Percentiles rank a stretch among this genome's conserved stretches.
These are phyloP conservation scores for Didymella sp. DNA, from an alignment of 2,329 filamentous ascomycete genomes.

Conservation along the genomic window DNA sequence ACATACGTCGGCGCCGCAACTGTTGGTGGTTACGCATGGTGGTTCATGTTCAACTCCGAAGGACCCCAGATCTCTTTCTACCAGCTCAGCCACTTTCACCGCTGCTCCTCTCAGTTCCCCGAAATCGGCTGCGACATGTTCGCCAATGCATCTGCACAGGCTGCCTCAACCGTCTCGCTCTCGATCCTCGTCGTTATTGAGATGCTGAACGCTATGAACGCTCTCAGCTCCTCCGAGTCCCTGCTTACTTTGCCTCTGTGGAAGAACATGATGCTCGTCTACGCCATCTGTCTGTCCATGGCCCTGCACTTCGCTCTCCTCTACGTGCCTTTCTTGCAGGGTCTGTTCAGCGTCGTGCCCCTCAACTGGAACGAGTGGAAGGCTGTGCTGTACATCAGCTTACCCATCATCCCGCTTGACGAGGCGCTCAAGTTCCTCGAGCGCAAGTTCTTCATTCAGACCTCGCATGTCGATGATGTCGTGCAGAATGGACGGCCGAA, in stretches of 20 bases:
- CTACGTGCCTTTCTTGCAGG: constrained; percentile 88
- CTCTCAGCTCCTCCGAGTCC: constrained; percentile 92
- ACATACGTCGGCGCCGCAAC: constrained; percentile 94
- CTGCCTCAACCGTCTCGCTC: constrained; percentile 90
- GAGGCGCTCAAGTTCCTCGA: constrained; percentile 83
- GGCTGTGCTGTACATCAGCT: constrained; percentile 86
- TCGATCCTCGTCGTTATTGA: constrained; percentile 95
- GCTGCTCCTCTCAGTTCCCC: constrained; percentile 83
- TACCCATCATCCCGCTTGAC: constrained; percentile 87
- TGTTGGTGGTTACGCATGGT: constrained; percentile 98
- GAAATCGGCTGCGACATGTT: constrained; percentile 95
- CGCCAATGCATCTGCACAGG: constrained; percentile 80
- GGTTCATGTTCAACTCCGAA: constrained; percentile 94
- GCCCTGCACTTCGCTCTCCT: constrained; percentile 90
- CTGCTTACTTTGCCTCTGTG: constrained; percentile 93
- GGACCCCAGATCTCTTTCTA: constrained; percentile 92
- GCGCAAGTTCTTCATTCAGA: constrained; percentile 49
- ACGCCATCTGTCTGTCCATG: constrained; percentile 93
- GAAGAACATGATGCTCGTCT: constrained; percentile 98
- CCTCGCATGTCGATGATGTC: constrained; percentile 25
- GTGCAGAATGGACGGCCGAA: constrained; percentile 35
- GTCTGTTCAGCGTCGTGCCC: constrained; percentile 88
- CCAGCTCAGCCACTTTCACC: constrained; percentile 92
- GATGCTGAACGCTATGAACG: constrained; percentile 99
- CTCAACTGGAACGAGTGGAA: constrained; percentile 89